phyloP scores from a whole-genome alignment of 129 eudicot species.

The Chrysanthemum makinoi region DNA sequence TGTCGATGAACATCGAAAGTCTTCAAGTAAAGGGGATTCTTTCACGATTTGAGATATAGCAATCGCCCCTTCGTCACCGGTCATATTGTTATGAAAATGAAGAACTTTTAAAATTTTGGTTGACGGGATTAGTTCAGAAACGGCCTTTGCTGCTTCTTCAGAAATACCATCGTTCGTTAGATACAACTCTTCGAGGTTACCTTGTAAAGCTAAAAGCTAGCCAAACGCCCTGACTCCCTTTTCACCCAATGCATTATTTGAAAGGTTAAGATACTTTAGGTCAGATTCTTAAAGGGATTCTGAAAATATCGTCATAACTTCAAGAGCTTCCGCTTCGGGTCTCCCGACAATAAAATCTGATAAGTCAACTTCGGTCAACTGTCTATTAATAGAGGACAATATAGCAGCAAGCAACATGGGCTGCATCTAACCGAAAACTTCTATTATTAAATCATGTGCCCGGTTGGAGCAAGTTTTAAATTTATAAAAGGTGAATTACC shows the following conservation, averaged over 20 bases:
- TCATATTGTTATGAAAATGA: constrained; percentile 69
- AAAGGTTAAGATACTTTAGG: constrained; percentile 47
- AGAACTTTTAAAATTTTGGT: constrained; percentile 49
- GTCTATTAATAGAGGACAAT: constrained; percentile 44
- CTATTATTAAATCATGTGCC: constrained; percentile 68
- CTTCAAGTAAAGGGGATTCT: constrained; percentile 45
- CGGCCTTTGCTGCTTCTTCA: constrained; percentile 38
- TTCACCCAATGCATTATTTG: constrained; percentile 67
- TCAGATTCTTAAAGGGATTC: constrained; percentile 46
- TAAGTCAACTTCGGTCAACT: constrained; percentile 55
- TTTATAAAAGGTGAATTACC: too few species aligned
- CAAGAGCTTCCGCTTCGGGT: constrained; percentile 61
- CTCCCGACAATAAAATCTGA: constrained; percentile 68
- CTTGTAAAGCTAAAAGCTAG: constrained; percentile 50
- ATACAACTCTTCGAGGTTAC: constrained; percentile 61
- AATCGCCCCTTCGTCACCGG: constrained; percentile 69
- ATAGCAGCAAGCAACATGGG: constrained; percentile 49
- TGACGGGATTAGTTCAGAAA: constrained; percentile 56
- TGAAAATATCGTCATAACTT: constrained; percentile 57
- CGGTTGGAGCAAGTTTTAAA: too few species aligned
- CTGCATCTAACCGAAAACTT: constrained; percentile 61
- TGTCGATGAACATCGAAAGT: constrained; percentile 65
- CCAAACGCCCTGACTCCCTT: constrained; percentile 64
- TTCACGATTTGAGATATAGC: constrained; percentile 47
- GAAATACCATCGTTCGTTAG: constrained; percentile 49